phyloP scores from a whole-genome alignment of 208 protist species.

The Leishmania braziliensis region DNA sequence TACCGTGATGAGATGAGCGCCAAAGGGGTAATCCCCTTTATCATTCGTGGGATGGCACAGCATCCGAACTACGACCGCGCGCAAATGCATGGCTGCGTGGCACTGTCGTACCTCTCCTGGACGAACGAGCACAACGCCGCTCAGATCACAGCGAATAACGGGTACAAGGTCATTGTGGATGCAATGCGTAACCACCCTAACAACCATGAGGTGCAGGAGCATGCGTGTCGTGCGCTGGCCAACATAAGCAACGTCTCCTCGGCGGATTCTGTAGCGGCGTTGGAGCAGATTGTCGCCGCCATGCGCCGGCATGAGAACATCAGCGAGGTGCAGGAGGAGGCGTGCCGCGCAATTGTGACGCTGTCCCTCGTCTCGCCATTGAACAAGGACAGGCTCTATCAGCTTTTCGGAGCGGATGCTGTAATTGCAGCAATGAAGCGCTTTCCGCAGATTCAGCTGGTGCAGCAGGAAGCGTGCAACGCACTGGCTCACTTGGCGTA shows the following conservation, averaged over 20 bases:
- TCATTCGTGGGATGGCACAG: slow-evolving; percentile 87
- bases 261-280: slow-evolving; percentile 54
- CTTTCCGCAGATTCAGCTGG: slow-evolving; percentile 72
- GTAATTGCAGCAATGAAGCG: slow-evolving; percentile 79
- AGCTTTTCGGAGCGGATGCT: slow-evolving; percentile 69
- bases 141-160: slow-evolving; percentile 76
- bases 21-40: slow-evolving; percentile 81
- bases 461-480: slow-evolving; percentile 93
- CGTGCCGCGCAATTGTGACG: slow-evolving; percentile 89
- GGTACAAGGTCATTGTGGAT: slow-evolving; percentile 83
- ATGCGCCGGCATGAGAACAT: slow-evolving; percentile 82
- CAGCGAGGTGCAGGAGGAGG: slow-evolving; percentile 90
- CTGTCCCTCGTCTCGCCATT: slow-evolving; percentile 79
- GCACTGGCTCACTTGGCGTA: slow-evolving; percentile 91
- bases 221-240: slow-evolving; percentile 85
- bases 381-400: slow-evolving; percentile 86
- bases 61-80: slow-evolving; percentile 86
- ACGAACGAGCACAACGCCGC: slow-evolving; percentile 84
- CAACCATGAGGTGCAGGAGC: slow-evolving; percentile 91
- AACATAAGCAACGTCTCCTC: slow-evolving; percentile 81
- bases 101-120: slow-evolving; percentile 92
- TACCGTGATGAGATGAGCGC: slow-evolving; percentile 90
- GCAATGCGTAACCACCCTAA: slow-evolving; percentile 88
- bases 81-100: slow-evolving; percentile 92
- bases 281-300: slow-evolving; percentile 83